Conservation (phyloP, 768 basidiomycete species). For the Mycena sanguinolenta region DNA sequence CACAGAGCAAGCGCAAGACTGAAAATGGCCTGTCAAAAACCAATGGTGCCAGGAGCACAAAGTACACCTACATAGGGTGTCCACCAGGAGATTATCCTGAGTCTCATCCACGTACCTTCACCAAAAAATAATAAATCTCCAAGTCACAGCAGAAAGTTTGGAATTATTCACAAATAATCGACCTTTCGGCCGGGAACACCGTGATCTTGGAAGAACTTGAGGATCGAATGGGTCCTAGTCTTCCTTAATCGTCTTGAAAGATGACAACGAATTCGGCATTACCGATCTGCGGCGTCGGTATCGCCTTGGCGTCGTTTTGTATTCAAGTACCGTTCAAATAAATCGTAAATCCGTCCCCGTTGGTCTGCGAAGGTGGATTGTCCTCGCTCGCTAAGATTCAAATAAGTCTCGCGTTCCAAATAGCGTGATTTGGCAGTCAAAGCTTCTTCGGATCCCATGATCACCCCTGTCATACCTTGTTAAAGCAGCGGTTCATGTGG, state of each 20-base stretch:
- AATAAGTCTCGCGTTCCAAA: conserved; percentile 61
- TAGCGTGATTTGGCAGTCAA: conserved; percentile 49
- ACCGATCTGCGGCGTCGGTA: conserved; percentile 73
- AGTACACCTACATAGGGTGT: conserved; percentile 52
- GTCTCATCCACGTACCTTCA: conserved; percentile 81
- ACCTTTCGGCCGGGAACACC: conserved; percentile 59
- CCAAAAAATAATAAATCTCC: neutral
- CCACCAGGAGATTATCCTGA: conserved; percentile 79
- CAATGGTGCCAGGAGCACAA: neutral
- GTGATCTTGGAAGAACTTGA: conserved; percentile 48
- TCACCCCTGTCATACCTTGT: conserved; percentile 58
- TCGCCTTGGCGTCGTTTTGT: conserved; percentile 59
- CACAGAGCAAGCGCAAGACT: conserved; percentile 72
- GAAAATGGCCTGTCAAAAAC: neutral
- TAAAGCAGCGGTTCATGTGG: neutral
- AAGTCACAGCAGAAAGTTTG: neutral
- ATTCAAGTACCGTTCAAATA: conserved; percentile 68
- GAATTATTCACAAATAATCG: conserved; percentile 50
- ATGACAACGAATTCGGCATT: neutral
- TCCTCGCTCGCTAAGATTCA: conserved; percentile 61
- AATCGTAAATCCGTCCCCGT: conserved; percentile 62
- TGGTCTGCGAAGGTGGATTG: conserved; percentile 69
- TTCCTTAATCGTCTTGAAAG: neutral
- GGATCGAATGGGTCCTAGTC: conserved; percentile 58
- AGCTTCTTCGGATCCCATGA: conserved; percentile 75